A percentile compares a stretch with the other conserved stretches of the same genome.
phyloP scores from a whole-genome alignment of 1,284 basidiomycete species.

The Fomitiporia mediterranea region DNA sequence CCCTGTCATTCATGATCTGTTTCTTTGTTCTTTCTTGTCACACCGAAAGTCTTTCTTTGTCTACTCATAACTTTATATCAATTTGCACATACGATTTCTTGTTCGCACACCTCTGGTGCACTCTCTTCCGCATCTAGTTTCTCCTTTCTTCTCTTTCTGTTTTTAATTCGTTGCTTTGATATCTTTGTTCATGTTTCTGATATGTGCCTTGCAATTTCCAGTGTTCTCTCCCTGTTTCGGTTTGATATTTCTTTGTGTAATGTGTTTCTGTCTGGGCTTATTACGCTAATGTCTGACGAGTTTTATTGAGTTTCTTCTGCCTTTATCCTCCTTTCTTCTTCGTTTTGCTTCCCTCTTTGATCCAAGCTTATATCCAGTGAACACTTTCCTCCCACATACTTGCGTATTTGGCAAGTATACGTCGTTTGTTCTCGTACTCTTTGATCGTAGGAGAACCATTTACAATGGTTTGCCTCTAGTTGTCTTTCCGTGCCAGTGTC shows the following conservation, averaged over 20 bases:
- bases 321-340: not conserved
- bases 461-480: not conserved
- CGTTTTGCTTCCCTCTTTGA: not conserved
- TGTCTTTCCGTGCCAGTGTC: not conserved
- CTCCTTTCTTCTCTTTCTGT: not conserved
- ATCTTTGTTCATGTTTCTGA: not conserved
- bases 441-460: too few species aligned
- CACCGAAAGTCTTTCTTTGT: not conserved
- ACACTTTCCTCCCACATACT: not conserved
- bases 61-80: constrained; percentile 3
- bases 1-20: not conserved
- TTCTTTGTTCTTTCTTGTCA: constrained; percentile 1
- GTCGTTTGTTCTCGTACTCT: not conserved
- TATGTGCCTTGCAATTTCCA: not conserved
- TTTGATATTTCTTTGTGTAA: not conserved
- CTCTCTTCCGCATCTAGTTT: not conserved
- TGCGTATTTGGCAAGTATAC: not conserved
- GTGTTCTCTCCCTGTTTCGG: not conserved
- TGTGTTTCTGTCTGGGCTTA: constrained; percentile 4
- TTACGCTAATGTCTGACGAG: constrained; percentile 6
- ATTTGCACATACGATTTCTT: constrained; percentile 13
- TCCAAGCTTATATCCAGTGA: not conserved
- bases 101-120: not conserved
- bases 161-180: not conserved
- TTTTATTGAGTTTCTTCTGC: too few species aligned